Evolutionary conservation across 139 green algal genomes (phyloP).

Genomic region (Edaphochlamys debaryana): DNA sequence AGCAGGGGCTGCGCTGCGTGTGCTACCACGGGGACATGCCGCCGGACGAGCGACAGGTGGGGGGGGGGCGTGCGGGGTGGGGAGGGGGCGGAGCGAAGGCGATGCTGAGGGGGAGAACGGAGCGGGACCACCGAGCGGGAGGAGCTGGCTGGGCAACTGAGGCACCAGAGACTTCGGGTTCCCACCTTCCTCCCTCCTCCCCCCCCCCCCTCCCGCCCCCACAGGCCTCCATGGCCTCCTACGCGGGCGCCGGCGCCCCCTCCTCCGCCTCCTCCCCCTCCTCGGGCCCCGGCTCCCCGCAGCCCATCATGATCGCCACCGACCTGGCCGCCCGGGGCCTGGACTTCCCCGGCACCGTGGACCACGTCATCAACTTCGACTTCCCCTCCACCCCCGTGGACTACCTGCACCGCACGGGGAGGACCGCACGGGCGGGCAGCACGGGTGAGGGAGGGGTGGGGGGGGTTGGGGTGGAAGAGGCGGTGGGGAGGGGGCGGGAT

Average conservation of each 20-base stretch:
- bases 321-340: slow-evolving; percentile 95
- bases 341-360: slow-evolving; percentile 91
- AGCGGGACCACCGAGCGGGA: too few species aligned
- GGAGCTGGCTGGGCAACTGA: too few species aligned
- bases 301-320: slow-evolving; percentile 81
- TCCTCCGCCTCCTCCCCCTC: slow-evolving; percentile 53
- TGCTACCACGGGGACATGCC: slow-evolving; percentile 95
- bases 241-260: slow-evolving; percentile 52
- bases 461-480: neutral
- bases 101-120: neutral
- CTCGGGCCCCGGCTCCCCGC: neutral
- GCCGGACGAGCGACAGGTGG: slow-evolving; percentile 50
- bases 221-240: slow-evolving; percentile 61
- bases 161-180: too few species aligned
- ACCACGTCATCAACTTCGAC: slow-evolving; percentile 98
- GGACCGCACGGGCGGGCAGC: slow-evolving; percentile 87
- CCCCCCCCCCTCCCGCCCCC: too few species aligned
- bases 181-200: too few species aligned
- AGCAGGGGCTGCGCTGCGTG: slow-evolving; percentile 76
- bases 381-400: slow-evolving; percentile 88
- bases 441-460: slow-evolving; percentile 47
- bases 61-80: neutral
- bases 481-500: neutral
- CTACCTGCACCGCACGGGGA: slow-evolving; percentile 92
- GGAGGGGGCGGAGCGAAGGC: too few species aligned